A percentile compares a stretch with the other conserved stretches of the same genome.
These are phyloP conservation scores for Metschnikowia gruessii DNA, from an alignment of 805 yeast genomes.

Conservation along the genomic window DNA sequence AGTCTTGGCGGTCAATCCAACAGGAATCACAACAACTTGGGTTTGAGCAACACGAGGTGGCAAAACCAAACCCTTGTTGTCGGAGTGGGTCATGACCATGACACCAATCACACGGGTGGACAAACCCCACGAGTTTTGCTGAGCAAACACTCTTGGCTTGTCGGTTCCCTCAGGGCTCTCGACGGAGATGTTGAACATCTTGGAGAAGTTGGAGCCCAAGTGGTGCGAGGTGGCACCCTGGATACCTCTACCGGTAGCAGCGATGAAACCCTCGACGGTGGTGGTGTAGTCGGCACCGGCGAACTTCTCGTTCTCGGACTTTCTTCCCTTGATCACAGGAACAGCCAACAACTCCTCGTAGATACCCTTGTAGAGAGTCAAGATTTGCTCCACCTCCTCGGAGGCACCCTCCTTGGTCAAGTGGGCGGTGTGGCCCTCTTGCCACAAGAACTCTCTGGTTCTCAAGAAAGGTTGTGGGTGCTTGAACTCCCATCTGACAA, in stretches of 20 bases:
- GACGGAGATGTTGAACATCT: conserved; percentile 94
- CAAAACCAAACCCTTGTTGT: conserved; percentile 94
- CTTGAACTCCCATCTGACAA: conserved; percentile 99
- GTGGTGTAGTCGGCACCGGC: conserved; percentile 98
- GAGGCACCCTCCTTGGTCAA: conserved; percentile 78
- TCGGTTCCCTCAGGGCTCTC: conserved; percentile 93
- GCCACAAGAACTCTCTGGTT: conserved; percentile 99
- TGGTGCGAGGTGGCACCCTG: conserved; percentile 99
- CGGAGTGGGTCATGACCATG: conserved; percentile 98
- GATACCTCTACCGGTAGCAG: conserved; percentile 98
- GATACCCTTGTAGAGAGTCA: conserved; percentile 79
- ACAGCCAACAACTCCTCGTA: conserved; percentile 94
- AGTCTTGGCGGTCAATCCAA: conserved; percentile 88
- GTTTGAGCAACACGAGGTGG: conserved; percentile 96
- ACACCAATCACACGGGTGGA: conserved; percentile 99
- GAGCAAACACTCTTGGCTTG: conserved; percentile 80
- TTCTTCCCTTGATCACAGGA: conserved; percentile 91
- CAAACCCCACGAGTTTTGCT: conserved; percentile 99
- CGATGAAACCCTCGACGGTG: conserved; percentile 94
- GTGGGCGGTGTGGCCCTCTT: conserved; percentile 99
- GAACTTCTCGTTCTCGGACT: conserved; percentile 96
- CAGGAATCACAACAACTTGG: conserved; percentile 92
- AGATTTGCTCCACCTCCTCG: conserved; percentile 79
- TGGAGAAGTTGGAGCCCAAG: conserved; percentile 96
- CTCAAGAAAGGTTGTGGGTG: conserved; percentile 99